Evolutionary conservation across 768 basidiomycete genomes (phyloP), one percentile per base, ranked within the genome.

Genomic region (Panaeolus cyanescens): DNA sequence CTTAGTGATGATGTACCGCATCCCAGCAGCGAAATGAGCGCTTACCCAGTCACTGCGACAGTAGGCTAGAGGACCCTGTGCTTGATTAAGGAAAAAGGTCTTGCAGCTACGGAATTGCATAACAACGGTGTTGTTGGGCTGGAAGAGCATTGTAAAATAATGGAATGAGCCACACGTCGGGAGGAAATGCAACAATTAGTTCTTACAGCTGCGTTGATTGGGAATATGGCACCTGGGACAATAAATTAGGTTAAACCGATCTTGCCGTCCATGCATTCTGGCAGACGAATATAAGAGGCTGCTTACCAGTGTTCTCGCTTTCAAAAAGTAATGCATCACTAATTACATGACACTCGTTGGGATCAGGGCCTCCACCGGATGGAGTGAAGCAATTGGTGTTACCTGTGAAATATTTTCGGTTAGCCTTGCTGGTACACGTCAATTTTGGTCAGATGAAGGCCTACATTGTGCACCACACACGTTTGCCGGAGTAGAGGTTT

Each of bases 61-160:
- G 67, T 80, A 85, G 19, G 69, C 68, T 30, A 82, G 63, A 22
- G 71, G 63, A 25, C 57, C 68, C 60, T 68, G 60, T 54, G 78
- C 78, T 66, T 83, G 83, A 66, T 84, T 83, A 34, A 80, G 69
- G 69, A 84, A 80, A 73, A 82, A 83, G 13, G 80, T 75, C 62
- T 74, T 67, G 72, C 81, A 84, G 64, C 70, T 76, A 13, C 68
- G 54, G 67, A 74, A 84, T 30, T 73, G 68, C 78, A 84, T 75
- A 12, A 72, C 69, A 45, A 81, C 65, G 10, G 75, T 50, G 9
- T 50, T 73, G 64, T 79, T 77, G 58, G 68, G 75, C 71, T 50
- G 19, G 7, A 33, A 4, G n/a, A n/a, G n/a, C n/a, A n/a, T n/a
- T n/a, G n/a, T n/a, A 17, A n/a, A 25, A 28, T 31, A 64, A 39